Evolutionary conservation across 2,329 filamentous ascomycete species (phyloP), one percentile per base, ranked within the genome.

Genomic region (Clonostachys rosea): DNA sequence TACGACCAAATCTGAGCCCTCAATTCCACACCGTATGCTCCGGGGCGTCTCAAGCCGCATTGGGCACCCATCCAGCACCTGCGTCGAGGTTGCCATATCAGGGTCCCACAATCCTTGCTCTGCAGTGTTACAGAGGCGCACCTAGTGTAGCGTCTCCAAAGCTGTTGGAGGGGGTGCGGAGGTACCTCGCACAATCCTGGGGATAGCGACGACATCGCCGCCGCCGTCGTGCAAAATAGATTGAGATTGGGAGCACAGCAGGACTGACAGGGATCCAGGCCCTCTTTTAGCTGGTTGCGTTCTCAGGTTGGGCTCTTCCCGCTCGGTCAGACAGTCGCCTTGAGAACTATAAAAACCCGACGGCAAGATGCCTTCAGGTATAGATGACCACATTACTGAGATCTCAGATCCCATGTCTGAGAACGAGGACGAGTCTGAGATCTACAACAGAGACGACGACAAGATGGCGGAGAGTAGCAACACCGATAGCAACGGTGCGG

Each of bases 371-470:
- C 71, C 75, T 60, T 73, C 76, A 64, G 71, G 78, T 53, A 67
- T 74, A 60, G 75, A 77, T 49, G 67, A 74, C 57, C 73, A 71
- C 63, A 71, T 71, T 59, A 68, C 70, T 62, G 77, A 81, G 56
- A 71, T 78, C 64, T 81, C 78, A 64, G 78, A 78, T 70, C 69
- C 67, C 55, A 70, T 78, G 72, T 81, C 79, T 62, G 79, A 81
- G 59, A 78, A 76, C 64, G 76, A 79, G 53, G 73, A 79, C 68
- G 78, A 80, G 61, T 70, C 72, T 55, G 74, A 76, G 47, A 63
- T 65, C 47, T 60, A 60, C 48, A 57, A 63, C 47, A 76, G 71
- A 57, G 67, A 73, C 57, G 70, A 76, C 66, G 74, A 76, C 54
- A 80, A 70, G 55, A 79, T 79, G 75, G 61, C 70, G 41, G 45